These are phyloP conservation scores for Takashimella koratensis DNA, from an alignment of 1,284 basidiomycete genomes.

Conservation along the genomic window DNA sequence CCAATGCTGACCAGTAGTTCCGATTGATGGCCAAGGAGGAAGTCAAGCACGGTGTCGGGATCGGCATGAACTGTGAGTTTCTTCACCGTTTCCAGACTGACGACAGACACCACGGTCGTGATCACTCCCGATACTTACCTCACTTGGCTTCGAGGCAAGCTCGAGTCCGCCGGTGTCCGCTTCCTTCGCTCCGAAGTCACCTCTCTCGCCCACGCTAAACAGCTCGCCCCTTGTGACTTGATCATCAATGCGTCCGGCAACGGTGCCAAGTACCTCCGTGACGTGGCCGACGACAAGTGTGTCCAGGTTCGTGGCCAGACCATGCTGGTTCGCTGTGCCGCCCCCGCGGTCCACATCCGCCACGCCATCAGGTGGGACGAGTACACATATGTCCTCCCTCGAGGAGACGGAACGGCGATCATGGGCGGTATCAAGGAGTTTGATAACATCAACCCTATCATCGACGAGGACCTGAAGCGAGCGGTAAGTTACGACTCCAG, in stretches of 20 bases:
- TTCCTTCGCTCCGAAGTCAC: slow-evolving; percentile 8
- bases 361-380: slow-evolving; percentile 6
- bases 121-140: slow-evolving; percentile 7
- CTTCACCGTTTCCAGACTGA: background rate
- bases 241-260: slow-evolving; percentile 7
- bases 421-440: slow-evolving; percentile 13
- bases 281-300: slow-evolving; percentile 1
- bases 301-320: slow-evolving; percentile 4
- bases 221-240: slow-evolving; percentile 6
- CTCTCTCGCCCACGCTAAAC: slow-evolving; percentile 3
- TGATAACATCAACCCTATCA: slow-evolving; percentile 2
- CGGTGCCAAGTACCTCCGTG: background rate
- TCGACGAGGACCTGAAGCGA: slow-evolving; percentile 2
- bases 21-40: background rate
- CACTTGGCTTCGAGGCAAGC: slow-evolving; percentile 4
- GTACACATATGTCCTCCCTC: slow-evolving; percentile 12
- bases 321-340: slow-evolving; percentile 7
- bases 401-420: slow-evolving; percentile 13
- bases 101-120: slow-evolving; percentile 1
- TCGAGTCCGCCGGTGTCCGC: slow-evolving; percentile 1
- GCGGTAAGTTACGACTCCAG: background rate
- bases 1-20: background rate
- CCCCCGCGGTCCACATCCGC: slow-evolving; percentile 7
- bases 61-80: background rate
- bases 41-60: background rate